Percentiles rank a stretch among this genome's conserved stretches.
Conservation (phyloP, 2,329 filamentous ascomycete genomes). For the Colletotrichum musicola region DNA sequence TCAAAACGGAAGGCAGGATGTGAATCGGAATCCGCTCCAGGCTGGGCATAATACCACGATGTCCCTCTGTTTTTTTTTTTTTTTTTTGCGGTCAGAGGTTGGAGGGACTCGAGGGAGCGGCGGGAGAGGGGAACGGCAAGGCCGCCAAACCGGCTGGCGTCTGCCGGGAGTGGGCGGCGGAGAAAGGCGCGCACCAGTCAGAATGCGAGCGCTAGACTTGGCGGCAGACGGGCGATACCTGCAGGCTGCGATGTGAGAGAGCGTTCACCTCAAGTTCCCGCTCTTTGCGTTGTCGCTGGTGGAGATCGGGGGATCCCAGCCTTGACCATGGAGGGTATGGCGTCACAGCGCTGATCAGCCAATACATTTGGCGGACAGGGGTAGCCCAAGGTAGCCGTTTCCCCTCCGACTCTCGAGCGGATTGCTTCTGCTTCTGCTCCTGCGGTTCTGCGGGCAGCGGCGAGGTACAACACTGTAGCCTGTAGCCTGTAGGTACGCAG, state of each 20-base stretch:
- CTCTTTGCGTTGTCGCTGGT: conserved; percentile 12
- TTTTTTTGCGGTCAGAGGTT: neutral
- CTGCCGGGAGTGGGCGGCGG: conserved; percentile 36
- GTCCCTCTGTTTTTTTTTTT: conserved; percentile 2
- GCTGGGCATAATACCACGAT: conserved; percentile 21
- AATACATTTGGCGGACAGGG: conserved; percentile 37
- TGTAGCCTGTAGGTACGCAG: neutral
- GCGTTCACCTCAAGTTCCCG: conserved; percentile 23
- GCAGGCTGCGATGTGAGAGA: conserved; percentile 2
- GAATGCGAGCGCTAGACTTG: conserved; percentile 15
- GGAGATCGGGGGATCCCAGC: conserved; percentile 21
- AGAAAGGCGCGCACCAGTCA: conserved; percentile 27
- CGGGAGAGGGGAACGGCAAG: conserved; percentile 10
- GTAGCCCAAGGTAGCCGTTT: neutral
- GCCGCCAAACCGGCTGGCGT: conserved; percentile 36
- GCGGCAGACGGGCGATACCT: conserved; percentile 6
- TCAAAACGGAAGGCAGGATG: conserved; percentile 9
- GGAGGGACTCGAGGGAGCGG: neutral
- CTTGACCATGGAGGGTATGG: conserved; percentile 43
- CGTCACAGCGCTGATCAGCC: conserved; percentile 49
- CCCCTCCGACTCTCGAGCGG: neutral
- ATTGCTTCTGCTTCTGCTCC: no score
- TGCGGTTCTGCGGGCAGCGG: no score
- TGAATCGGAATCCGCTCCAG: conserved; percentile 28
- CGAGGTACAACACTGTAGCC: neutral